phyloP scores from a whole-genome alignment of 2,329 filamentous ascomycete genomes.

The Exophiala dermatitidis region DNA sequence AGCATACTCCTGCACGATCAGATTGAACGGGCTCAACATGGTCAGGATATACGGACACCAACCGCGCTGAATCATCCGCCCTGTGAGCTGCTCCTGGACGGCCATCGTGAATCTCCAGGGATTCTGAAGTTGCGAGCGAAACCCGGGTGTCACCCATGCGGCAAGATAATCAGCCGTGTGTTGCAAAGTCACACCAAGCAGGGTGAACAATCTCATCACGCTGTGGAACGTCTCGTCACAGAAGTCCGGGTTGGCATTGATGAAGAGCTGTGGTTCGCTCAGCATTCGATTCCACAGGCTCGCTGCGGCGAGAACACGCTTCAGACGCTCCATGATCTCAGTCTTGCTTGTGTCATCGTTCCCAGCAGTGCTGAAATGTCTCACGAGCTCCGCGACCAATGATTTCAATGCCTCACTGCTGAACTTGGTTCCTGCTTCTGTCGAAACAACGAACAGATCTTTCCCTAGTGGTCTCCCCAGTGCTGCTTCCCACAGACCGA shows the following conservation, averaged over 20 bases:
- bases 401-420: constrained; percentile 1
- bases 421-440: not conserved
- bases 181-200: constrained; percentile 1
- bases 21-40: constrained; percentile 1
- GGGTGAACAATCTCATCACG: constrained; percentile 3
- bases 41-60: constrained; percentile 8
- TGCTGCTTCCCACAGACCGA: constrained; percentile 8
- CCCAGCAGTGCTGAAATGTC: not conserved
- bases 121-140: not conserved
- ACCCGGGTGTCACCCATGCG: not conserved
- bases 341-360: constrained; percentile 2
- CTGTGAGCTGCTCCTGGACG: not conserved
- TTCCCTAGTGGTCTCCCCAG: constrained; percentile 3
- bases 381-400: not conserved
- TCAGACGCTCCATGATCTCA: not conserved
- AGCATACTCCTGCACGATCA: constrained; percentile 3
- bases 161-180: constrained; percentile 1
- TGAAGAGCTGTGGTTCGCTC: constrained; percentile 1
- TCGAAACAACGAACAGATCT: constrained; percentile 1
- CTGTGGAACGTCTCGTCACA: constrained; percentile 4
- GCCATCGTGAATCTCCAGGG: not conserved
- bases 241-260: constrained; percentile 1
- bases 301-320: not conserved
- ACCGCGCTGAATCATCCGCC: constrained; percentile 1
- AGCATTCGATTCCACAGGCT: constrained; percentile 8